These are phyloP conservation scores for Fusarium sp. DNA, from an alignment of 2,329 filamentous ascomycete genomes.

Conservation along the genomic window DNA sequence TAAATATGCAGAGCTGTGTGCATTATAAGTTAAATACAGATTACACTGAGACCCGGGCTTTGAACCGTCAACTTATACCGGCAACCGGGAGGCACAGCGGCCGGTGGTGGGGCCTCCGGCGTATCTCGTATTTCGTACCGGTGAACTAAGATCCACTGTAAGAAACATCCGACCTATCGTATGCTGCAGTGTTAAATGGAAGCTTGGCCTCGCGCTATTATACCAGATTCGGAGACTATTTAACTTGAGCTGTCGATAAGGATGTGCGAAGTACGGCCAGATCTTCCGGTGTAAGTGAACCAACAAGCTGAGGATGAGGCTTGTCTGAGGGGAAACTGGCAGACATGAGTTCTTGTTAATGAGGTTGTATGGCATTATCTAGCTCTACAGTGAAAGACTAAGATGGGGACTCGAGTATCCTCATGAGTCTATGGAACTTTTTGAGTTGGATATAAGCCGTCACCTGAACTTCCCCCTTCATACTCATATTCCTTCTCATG, in stretches of 20 bases:
- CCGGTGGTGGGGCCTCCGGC: conserved; percentile 14
- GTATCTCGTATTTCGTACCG: conserved; percentile 39
- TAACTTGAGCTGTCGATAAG: background rate
- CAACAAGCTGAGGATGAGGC: background rate
- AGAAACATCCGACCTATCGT: conserved; percentile 7
- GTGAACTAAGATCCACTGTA: background rate
- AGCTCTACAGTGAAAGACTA: background rate
- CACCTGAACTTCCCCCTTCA: accelerated
- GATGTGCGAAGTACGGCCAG: background rate
- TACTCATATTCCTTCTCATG: accelerated
- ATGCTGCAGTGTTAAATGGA: background rate
- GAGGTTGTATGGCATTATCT: accelerated
- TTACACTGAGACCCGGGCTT: background rate
- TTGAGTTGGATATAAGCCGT: no score
- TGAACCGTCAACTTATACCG: conserved; percentile 1
- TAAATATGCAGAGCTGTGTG: accelerated
- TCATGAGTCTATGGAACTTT: background rate
- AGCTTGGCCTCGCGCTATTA: conserved; percentile 29
- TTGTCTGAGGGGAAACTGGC: background rate
- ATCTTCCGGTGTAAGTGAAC: background rate
- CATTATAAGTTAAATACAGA: background rate
- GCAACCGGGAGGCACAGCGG: conserved; percentile 11
- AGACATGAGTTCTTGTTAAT: background rate
- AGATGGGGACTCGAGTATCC: background rate
- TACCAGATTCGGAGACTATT: conserved; percentile 12